These are phyloP conservation scores for Wickerhamiella pararugosa DNA, from an alignment of 1,139 yeast species.

Conservation along the genomic window DNA sequence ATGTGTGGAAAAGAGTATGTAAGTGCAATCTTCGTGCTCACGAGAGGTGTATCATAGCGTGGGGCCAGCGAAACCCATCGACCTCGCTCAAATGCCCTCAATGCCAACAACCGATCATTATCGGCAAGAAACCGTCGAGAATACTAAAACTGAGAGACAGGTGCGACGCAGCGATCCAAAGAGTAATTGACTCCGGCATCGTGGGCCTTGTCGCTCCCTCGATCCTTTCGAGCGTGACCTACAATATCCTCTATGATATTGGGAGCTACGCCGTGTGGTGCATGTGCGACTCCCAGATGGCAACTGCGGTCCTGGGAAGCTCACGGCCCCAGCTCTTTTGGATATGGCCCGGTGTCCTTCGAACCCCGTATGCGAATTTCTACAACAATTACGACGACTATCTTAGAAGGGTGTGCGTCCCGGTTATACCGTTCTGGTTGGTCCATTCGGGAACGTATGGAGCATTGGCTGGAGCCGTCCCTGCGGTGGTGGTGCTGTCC, in stretches of 20 bases:
- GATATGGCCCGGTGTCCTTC: not conserved
- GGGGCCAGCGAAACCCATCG: conserved; percentile 1
- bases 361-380: not conserved
- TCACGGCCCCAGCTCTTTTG: not conserved
- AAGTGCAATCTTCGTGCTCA: conserved; percentile 8
- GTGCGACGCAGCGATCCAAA: not conserved
- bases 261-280: conserved; percentile 1
- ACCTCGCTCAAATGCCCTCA: conserved; percentile 6
- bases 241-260: conserved; percentile 3
- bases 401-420: not conserved
- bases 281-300: conserved; percentile 5
- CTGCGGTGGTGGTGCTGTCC: not conserved
- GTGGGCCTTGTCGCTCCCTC: not conserved
- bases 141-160: not conserved
- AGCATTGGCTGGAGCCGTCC: not conserved
- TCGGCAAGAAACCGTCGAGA: not conserved
- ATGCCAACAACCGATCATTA: conserved; percentile 3
- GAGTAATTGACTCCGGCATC: not conserved
- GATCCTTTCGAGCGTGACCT: not conserved
- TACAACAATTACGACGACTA: not conserved
- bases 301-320: not conserved
- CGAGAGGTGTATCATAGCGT: conserved; percentile 7
- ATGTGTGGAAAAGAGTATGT: conserved; percentile 6
- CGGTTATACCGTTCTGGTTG: not conserved
- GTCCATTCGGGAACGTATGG: not conserved